Base-by-base conservation (phyloP, 805 yeast genomes). In the Nakazawaea populi region DNA sequence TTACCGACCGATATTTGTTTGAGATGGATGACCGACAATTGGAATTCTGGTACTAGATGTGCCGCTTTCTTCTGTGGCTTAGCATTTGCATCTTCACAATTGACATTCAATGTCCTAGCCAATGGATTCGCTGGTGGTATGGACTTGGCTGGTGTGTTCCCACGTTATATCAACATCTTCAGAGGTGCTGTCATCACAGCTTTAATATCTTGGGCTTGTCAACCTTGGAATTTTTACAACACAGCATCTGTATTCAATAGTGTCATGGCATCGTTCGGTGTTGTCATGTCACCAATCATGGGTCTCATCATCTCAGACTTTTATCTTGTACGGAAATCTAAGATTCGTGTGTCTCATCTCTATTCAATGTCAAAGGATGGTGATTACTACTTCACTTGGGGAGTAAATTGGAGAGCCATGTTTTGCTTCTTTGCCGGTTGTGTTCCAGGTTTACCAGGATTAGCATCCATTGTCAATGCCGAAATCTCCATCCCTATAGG, bases 401-500 rank as follows among this genome's bases (percentile, higher is more conserved):
- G 82, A 10, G 46, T 71, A 55, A 74, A 77, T 58, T 70, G 70
- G 69, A 67, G 75, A 56, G 68, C 72, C 10, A 49, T 70, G 11
- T 43, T 65, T 4, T 62, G 72, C 6, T 75, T 74, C 70, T 40
- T 67, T 4, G 55, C 61, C 4, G 73, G 74, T 34, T 65, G 70
- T 58, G 69, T 73, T 12, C 81, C 80, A 8, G 79, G 79, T 18
- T 52, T 78, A 30, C 83, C 83, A 2, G 83, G 83, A 36, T 61
- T 75, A 18, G 57, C 68, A 61, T 55, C 70, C 64, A 55, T 68
- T 59, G 56, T 52, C 18, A 59, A 62, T 45, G 42, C 67, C 1
- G 51, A 45, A 18, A 58, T 66, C 24, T 18, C 34, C 1, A 47
- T 67, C 31, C 56, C 54, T 41, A 49, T 56, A 1, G 58, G 60